Conservation (phyloP, 306 rosid genomes). For the Trifolium repens region DNA sequence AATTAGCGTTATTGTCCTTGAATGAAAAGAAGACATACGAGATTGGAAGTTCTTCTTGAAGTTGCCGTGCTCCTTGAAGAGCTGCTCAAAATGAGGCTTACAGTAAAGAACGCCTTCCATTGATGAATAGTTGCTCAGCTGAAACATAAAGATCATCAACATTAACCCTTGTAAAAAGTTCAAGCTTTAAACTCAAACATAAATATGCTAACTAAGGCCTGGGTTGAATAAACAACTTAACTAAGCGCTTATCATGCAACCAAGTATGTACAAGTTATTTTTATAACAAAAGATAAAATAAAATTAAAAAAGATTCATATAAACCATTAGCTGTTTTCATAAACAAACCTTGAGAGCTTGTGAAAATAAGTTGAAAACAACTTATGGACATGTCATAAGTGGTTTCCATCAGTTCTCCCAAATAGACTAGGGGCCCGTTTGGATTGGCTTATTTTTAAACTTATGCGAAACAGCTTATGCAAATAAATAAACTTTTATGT, state of each 20-base stretch:
- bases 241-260: not conserved
- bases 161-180: not conserved
- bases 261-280: not conserved
- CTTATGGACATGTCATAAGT: not conserved
- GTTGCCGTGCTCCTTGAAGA: slow-evolving; percentile 84
- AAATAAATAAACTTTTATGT: no score
- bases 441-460: not conserved
- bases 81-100: slow-evolving; percentile 96
- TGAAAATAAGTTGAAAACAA: not conserved
- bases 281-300: not conserved
- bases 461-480: no score
- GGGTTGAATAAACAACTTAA: not conserved
- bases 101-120: slow-evolving; percentile 96
- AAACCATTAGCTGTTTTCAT: not conserved
- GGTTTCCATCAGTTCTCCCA: not conserved
- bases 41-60: slow-evolving; percentile 89
- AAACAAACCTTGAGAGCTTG: not conserved
- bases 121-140: slow-evolving; percentile 94
- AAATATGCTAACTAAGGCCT: slow-evolving; percentile 16
- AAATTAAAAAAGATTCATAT: not conserved
- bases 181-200: slow-evolving; percentile 21
- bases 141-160: slow-evolving; percentile 44
- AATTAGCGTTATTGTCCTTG: slow-evolving; percentile 15
- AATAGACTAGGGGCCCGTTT: not conserved
- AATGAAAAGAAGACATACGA: slow-evolving; percentile 59